A percentile compares a stretch with the other conserved stretches of the same genome.
These are phyloP conservation scores for Suhomyces yuchorum DNA, from an alignment of 1,139 yeast species.

Conservation along the genomic window DNA sequence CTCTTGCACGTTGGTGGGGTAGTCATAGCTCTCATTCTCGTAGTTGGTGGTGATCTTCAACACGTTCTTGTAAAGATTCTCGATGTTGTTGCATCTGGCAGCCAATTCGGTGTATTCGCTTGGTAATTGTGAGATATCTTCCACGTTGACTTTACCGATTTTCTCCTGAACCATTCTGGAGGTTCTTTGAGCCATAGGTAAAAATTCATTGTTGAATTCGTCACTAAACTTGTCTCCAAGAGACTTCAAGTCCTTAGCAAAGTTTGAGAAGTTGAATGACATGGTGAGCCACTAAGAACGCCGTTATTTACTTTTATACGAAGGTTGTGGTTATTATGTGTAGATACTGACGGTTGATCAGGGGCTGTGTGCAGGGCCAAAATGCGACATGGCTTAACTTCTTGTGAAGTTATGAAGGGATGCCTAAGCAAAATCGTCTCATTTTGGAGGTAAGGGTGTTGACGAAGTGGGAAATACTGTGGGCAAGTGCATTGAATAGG, in stretches of 20 bases:
- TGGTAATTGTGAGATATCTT: constrained; percentile 81
- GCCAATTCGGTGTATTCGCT: constrained; percentile 80
- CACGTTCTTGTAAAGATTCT: constrained; percentile 69
- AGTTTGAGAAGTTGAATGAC: constrained; percentile 49
- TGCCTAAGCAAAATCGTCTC: not conserved
- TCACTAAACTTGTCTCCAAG: constrained; percentile 42
- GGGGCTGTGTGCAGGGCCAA: not conserved
- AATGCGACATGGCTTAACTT: not conserved
- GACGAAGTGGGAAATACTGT: no score
- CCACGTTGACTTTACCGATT: constrained; percentile 67
- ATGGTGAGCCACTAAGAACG: constrained; percentile 19
- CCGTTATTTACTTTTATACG: not conserved
- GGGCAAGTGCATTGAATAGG: no score
- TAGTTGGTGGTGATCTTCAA: constrained; percentile 71
- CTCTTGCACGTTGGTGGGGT: constrained; percentile 77
- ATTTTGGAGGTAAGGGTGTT: no score
- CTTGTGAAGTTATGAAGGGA: not conserved
- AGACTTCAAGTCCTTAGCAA: constrained; percentile 44
- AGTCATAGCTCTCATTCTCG: constrained; percentile 80
- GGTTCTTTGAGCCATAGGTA: constrained; percentile 80
- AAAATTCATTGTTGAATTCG: constrained; percentile 49
- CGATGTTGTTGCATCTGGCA: constrained; percentile 72
- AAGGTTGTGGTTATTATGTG: not conserved
- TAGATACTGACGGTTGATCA: not conserved
- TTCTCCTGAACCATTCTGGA: constrained; percentile 77